phyloP scores from a whole-genome alignment of 106 monocot genomes.

The Dioscorea dumetorum region DNA sequence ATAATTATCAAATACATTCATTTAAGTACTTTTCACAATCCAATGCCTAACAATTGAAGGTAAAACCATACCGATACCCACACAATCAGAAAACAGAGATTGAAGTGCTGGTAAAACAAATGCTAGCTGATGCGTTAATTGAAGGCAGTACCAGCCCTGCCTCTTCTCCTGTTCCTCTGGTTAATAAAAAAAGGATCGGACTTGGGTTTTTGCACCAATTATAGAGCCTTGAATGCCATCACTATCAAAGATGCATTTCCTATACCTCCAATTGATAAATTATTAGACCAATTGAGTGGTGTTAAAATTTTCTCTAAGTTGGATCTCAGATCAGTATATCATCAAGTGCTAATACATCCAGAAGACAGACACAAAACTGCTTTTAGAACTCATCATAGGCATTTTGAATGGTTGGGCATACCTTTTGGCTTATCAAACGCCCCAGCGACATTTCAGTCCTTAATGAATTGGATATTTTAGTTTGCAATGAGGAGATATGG shows the following conservation, averaged over 20 bases:
- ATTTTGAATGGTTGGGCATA: background rate
- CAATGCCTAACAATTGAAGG: background rate
- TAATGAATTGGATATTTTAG: background rate
- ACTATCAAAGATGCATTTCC: background rate
- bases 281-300: background rate
- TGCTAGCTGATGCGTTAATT: background rate
- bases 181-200: conserved; percentile 6
- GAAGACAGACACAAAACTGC: background rate
- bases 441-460: background rate
- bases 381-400: background rate
- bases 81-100: background rate
- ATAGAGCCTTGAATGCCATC: background rate
- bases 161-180: background rate
- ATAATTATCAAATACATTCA: no score
- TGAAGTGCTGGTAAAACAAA: background rate
- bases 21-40: no score
- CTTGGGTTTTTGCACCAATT: conserved; percentile 4
- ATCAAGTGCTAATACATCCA: background rate
- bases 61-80: conserved; percentile 1
- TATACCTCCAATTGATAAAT: background rate
- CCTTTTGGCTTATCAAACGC: background rate
- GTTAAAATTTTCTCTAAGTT: conserved; percentile 1
- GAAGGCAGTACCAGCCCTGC: background rate
- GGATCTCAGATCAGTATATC: background rate
- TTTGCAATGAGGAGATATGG: background rate